These are phyloP conservation scores for Microsporum canis DNA, from an alignment of 2,329 filamentous ascomycete species.

Conservation along the genomic window DNA sequence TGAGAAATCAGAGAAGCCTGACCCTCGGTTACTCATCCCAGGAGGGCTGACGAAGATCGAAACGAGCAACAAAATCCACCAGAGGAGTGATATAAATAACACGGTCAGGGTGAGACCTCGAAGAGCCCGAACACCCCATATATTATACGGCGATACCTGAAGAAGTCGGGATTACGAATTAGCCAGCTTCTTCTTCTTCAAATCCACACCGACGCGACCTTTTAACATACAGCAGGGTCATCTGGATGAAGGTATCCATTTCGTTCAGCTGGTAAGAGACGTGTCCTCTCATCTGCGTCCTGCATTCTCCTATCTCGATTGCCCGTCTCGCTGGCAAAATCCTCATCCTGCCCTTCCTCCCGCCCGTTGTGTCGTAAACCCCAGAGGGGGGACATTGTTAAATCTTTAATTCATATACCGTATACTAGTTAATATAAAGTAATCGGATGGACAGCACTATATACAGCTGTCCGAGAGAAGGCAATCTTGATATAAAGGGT, in stretches of 20 bases:
- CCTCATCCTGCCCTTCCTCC: slow-evolving; percentile 2
- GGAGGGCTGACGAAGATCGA: slow-evolving; percentile 85
- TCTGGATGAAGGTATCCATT: slow-evolving; percentile 59
- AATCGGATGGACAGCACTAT: not conserved
- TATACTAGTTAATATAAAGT: not conserved
- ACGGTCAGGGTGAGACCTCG: slow-evolving; percentile 69
- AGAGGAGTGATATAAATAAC: slow-evolving; percentile 64
- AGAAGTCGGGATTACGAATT: not conserved
- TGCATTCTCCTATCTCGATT: slow-evolving; percentile 9
- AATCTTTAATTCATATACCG: not conserved
- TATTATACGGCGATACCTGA: slow-evolving; percentile 75
- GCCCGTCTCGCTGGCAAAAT: not conserved
- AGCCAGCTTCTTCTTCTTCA: not conserved
- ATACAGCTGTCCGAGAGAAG: not conserved
- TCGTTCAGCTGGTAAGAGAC: slow-evolving; percentile 57
- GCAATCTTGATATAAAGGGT: not conserved
- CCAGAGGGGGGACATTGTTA: slow-evolving; percentile 21
- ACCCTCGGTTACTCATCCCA: slow-evolving; percentile 71
- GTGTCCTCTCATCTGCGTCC: slow-evolving; percentile 50
- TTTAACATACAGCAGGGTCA: slow-evolving; percentile 58
- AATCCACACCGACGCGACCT: not conserved
- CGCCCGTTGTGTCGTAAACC: slow-evolving; percentile 9
- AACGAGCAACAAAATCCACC: slow-evolving; percentile 86
- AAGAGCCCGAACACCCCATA: slow-evolving; percentile 76
- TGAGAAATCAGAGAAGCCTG: slow-evolving; percentile 82